Conservation (phyloP, 1,139 yeast species). For the Candida sp. region DNA sequence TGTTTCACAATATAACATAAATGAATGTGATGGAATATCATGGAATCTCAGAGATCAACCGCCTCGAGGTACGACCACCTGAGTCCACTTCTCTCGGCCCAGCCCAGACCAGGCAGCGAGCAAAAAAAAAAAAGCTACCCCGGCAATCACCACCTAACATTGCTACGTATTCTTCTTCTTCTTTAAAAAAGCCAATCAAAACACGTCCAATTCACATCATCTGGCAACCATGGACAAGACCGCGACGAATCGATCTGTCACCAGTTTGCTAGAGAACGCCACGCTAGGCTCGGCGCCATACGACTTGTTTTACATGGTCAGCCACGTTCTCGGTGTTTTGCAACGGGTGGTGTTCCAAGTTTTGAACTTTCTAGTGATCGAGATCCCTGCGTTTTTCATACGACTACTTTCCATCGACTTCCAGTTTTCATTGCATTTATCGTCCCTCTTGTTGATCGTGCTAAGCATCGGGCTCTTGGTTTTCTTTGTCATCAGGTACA, state of each 20-base stretch:
- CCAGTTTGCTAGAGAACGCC: neutral
- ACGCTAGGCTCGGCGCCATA: neutral
- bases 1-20: too few relatives aligned
- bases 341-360: neutral
- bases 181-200: neutral
- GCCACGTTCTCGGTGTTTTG: neutral
- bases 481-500: slow-evolving; percentile 41
- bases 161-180: too few relatives aligned
- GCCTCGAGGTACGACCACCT: too few relatives aligned
- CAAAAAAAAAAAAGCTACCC: too few relatives aligned
- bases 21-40: too few relatives aligned
- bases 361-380: neutral
- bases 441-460: slow-evolving; percentile 30
- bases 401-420: slow-evolving; percentile 30
- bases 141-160: too few relatives aligned
- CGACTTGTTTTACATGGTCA: neutral
- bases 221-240: neutral
- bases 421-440: slow-evolving; percentile 36
- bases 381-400: slow-evolving; percentile 2
- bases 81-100: too few relatives aligned
- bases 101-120: too few relatives aligned
- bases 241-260: neutral
- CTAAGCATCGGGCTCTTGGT: slow-evolving; percentile 22
- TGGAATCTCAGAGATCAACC: too few relatives aligned
- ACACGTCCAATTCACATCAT: neutral